Conservation (phyloP, 257 asterid genomes). For the Coffea eugenioides region DNA sequence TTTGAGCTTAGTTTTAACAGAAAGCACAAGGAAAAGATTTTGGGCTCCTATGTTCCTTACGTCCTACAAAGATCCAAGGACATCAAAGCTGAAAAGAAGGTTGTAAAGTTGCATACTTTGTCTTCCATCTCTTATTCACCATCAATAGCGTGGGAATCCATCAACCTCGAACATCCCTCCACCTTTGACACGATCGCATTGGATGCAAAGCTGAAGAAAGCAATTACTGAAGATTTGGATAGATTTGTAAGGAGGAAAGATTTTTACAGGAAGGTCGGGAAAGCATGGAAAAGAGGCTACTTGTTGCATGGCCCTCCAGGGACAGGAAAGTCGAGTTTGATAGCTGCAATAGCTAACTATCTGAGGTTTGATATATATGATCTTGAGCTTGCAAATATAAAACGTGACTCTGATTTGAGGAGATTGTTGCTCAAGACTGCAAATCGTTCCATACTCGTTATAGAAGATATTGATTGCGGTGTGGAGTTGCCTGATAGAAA, state of each 20-base stretch:
- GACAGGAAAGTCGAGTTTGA: conserved; percentile 69
- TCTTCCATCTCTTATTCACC: conserved; percentile 2
- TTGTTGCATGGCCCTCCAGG: conserved; percentile 81
- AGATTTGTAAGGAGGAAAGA: conserved; percentile 62
- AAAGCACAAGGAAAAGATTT: conserved; percentile 34
- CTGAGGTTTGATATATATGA: conserved; percentile 71
- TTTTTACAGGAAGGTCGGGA: conserved; percentile 63
- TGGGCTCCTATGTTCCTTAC: conserved; percentile 50
- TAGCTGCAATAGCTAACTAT: conserved; percentile 76
- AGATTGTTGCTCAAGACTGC: conserved; percentile 58
- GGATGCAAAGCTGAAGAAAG: conserved; percentile 39
- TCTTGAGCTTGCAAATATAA: conserved; percentile 51
- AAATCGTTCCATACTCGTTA: conserved; percentile 60
- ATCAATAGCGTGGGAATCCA: conserved; percentile 46
- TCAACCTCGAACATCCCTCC: conserved; percentile 68
- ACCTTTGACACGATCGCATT: conserved; percentile 65
- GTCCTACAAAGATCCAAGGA: conserved; percentile 38
- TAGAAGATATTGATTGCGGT: conserved; percentile 78
- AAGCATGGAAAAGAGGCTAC: conserved; percentile 83
- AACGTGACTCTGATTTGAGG: conserved; percentile 60
- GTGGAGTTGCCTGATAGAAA: conserved; percentile 50
- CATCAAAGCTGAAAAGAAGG: conserved; percentile 36
- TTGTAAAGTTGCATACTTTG: conserved; percentile 47
- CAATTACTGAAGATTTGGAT: conserved; percentile 49
- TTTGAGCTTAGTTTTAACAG: conserved; percentile 58